Percentiles rank a stretch among this genome's conserved stretches.
Evolutionary conservation across 768 basidiomycete species (phyloP).

Genomic region (Suillus sp.): DNA sequence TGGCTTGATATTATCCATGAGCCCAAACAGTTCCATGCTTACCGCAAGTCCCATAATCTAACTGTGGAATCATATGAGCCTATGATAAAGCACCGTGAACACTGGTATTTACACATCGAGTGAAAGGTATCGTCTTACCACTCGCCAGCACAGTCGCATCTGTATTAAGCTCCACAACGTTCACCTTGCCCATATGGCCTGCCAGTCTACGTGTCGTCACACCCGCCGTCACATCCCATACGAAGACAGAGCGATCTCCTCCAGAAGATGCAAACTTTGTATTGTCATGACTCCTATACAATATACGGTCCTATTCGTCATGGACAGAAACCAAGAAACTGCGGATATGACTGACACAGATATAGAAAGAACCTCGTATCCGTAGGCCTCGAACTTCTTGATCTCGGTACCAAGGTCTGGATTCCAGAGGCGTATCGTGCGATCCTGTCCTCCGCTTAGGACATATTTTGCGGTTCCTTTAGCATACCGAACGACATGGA

Average conservation of each 20-base stretch:
- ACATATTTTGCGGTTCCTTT: constrained; percentile 87
- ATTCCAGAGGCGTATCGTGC: constrained; percentile 90
- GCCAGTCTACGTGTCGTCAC: constrained; percentile 79
- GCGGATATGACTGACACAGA: constrained; percentile 64
- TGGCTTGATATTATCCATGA: neutral
- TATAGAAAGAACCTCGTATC: constrained; percentile 92
- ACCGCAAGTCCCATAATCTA: constrained; percentile 92
- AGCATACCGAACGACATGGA: constrained; percentile 91
- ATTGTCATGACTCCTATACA: constrained; percentile 83
- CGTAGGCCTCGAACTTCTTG: constrained; percentile 88
- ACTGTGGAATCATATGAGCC: constrained; percentile 94
- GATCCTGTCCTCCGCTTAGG: constrained; percentile 92
- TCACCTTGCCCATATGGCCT: constrained; percentile 90
- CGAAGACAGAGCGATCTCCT: constrained; percentile 88
- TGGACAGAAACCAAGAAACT: constrained; percentile 2
- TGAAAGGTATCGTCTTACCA: constrained; percentile 50
- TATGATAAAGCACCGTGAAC: constrained; percentile 30
- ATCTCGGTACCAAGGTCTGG: constrained; percentile 84
- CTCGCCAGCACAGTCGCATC: constrained; percentile 88
- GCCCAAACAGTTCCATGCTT: constrained; percentile 21
- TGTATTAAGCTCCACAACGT: constrained; percentile 86
- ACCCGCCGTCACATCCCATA: constrained; percentile 95
- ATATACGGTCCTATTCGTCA: neutral
- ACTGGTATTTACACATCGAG: neutral
- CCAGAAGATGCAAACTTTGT: constrained; percentile 92